Evolutionary conservation across 495 filamentous ascomycete genomes (phyloP), one percentile per base, ranked within the genome.

Genomic region (Amphirosellinia nigrospora): DNA sequence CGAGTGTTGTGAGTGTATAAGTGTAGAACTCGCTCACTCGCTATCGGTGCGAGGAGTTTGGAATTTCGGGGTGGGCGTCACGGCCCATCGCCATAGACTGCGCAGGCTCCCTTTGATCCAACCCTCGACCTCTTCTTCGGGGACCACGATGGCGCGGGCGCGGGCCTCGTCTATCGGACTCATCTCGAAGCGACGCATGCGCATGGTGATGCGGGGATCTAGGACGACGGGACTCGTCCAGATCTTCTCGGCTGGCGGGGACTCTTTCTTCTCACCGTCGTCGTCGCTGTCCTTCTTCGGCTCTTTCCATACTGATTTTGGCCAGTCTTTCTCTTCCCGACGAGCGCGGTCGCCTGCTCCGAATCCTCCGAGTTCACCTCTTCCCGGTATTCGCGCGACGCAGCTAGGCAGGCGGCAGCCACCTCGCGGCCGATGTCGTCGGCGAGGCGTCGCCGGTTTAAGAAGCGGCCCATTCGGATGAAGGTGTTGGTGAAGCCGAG

Each of bases 401-500:
- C 77, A 6, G 89, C 91, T 6, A 98, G 84, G 36, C 95, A 94
- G 26, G 92, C 86, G 43, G 92, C 91, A 0, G 95, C 96, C 39
- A 94, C 92, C 58, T 97, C 88, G n/a, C 93, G 91, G 52, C 96
- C 96, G 65, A 97, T 90, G 6, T 88, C 84, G 74, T 99, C 95
- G 52, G 96, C 96, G 21, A 97, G 85, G 52, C 88, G 79, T 16
- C 96, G 92, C 58, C 93, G 91, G 77, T 89, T 97, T 48, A 99
- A 84, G 86, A 93, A 99, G 55, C 96, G 93, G 75, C 92, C 92
- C 62, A 98, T 77, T 43, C 96, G 89, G 71, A 89, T 92, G 0
- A 93, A 93, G 0, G 94, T 98, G 80, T 96, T 95, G 58, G 94
- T 80, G 83, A 99, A 96, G 69, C 96, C 96, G 34, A 99, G 91